Percentiles rank a stretch among this genome's conserved stretches.
Evolutionary conservation across 208 protist species (phyloP).

Genomic region (Leishmania tarentolae): DNA sequence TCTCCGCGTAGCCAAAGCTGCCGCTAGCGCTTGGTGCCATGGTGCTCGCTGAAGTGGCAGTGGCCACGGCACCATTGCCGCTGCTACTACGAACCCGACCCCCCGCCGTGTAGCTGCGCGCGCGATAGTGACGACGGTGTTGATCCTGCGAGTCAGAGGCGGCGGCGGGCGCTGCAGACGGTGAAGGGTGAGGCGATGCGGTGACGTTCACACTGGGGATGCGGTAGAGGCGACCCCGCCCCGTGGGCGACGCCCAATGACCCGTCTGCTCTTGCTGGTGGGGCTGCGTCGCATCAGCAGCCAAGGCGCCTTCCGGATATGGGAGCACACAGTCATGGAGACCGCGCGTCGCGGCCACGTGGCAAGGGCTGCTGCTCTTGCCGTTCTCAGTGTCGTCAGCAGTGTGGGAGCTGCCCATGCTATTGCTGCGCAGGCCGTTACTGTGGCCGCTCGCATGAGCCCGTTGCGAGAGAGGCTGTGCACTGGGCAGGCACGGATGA

Average conservation of each 20-base stretch:
- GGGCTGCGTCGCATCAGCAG: neutral
- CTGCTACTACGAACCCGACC: slow-evolving; percentile 2
- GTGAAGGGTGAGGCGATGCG: neutral
- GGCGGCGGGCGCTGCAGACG: neutral
- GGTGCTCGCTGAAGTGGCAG: neutral
- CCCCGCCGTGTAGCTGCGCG: slow-evolving; percentile 23
- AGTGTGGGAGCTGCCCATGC: slow-evolving; percentile 7
- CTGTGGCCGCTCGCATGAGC: neutral
- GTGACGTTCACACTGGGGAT: neutral
- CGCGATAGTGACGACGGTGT: slow-evolving; percentile 1
- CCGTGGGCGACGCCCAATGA: neutral
- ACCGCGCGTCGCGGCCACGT: neutral
- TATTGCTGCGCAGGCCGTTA: slow-evolving; percentile 1
- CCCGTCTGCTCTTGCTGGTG: neutral
- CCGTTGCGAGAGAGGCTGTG: neutral
- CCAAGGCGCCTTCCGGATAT: neutral
- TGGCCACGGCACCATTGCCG: neutral
- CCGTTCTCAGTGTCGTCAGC: neutral
- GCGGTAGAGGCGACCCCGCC: neutral
- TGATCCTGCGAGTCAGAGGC: neutral
- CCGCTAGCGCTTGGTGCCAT: slow-evolving; percentile 1
- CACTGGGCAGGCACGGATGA: neutral
- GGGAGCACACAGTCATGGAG: neutral
- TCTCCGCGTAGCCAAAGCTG: neutral
- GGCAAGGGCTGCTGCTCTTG: neutral